Evolutionary conservation across 1,139 yeast species (phyloP).

Genomic region (Debaryomyces singareniensis): DNA sequence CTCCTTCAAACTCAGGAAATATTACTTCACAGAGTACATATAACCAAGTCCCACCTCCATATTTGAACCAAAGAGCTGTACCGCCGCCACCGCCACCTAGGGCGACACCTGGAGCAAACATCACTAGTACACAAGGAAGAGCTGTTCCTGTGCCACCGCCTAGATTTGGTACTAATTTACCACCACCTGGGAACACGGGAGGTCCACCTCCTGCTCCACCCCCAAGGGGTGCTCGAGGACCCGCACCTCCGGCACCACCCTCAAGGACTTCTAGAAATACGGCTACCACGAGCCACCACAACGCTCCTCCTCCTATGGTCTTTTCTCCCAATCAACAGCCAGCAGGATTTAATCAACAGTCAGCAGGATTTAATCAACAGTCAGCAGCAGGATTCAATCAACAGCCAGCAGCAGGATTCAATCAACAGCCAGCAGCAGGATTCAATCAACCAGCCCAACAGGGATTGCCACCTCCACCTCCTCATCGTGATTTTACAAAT

Average conservation of each 20-base stretch:
- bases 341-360: constrained; percentile 17
- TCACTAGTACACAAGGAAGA: constrained; percentile 2
- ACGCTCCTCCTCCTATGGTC: constrained; percentile 14
- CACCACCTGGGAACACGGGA: constrained; percentile 8
- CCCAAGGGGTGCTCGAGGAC: constrained; percentile 7
- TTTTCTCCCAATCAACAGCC: too few relatives aligned
- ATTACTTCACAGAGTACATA: too few relatives aligned
- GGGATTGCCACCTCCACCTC: constrained; percentile 13
- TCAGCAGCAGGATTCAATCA: too few relatives aligned
- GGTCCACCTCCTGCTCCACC: constrained; percentile 18
- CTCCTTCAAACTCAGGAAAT: too few relatives aligned
- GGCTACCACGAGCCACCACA: constrained; percentile 1
- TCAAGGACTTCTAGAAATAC: constrained; percentile 6
- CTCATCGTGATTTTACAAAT: too few relatives aligned
- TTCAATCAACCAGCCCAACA: too few relatives aligned
- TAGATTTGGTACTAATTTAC: constrained; percentile 8
- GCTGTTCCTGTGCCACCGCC: constrained; percentile 5
- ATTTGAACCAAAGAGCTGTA: too few relatives aligned
- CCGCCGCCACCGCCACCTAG: constrained; percentile 31
- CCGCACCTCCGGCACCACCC: constrained; percentile 22
- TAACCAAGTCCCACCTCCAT: too few relatives aligned
- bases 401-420: too few relatives aligned
- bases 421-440: too few relatives aligned
- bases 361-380: constrained; percentile 21
- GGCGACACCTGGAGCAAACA: constrained; percentile 7